These are phyloP conservation scores for Cylindrotheca closterium DNA, from an alignment of 108 stramenopile species.

Conservation along the genomic window DNA sequence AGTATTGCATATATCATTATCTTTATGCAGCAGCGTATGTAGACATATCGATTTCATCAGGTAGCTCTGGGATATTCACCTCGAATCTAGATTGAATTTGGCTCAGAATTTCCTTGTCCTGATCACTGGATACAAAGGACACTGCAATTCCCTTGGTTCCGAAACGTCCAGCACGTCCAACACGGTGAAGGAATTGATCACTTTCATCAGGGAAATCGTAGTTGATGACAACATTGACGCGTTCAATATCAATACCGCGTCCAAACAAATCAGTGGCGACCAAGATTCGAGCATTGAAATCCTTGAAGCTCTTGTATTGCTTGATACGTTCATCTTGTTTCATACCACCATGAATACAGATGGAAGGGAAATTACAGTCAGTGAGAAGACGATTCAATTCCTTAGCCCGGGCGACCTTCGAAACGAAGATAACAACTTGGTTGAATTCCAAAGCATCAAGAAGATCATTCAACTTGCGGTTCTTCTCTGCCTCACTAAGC, in stretches of 20 bases:
- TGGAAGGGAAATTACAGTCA: constrained; percentile 99
- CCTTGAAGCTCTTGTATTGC: constrained; percentile 97
- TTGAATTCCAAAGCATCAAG: constrained; percentile 99
- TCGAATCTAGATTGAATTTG: constrained; percentile 97
- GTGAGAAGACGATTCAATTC: constrained; percentile 93
- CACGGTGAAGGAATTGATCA: constrained; percentile 97
- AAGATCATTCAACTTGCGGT: constrained; percentile 97
- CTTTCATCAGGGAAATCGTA: constrained; percentile 98
- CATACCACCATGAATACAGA: constrained; percentile 97
- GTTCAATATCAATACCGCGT: constrained; percentile 99
- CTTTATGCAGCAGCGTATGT: constrained; percentile 94
- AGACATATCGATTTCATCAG: constrained; percentile 95
- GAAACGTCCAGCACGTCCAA: constrained; percentile 94
- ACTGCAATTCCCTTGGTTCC: constrained; percentile 99
- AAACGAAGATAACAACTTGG: constrained; percentile 99
- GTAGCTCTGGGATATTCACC: constrained; percentile 97
- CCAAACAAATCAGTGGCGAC: constrained; percentile 99
- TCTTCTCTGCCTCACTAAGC: constrained; percentile 97
- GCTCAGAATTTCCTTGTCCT: constrained; percentile 92
- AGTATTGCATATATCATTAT: no score
- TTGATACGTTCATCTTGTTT: constrained; percentile 96
- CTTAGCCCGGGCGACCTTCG: constrained; percentile 94
- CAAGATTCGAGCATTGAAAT: constrained; percentile 97
- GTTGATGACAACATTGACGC: constrained; percentile 99
- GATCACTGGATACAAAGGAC: constrained; percentile 93